Conservation (phyloP, 768 basidiomycete genomes). For the Chalciporus chontae region DNA sequence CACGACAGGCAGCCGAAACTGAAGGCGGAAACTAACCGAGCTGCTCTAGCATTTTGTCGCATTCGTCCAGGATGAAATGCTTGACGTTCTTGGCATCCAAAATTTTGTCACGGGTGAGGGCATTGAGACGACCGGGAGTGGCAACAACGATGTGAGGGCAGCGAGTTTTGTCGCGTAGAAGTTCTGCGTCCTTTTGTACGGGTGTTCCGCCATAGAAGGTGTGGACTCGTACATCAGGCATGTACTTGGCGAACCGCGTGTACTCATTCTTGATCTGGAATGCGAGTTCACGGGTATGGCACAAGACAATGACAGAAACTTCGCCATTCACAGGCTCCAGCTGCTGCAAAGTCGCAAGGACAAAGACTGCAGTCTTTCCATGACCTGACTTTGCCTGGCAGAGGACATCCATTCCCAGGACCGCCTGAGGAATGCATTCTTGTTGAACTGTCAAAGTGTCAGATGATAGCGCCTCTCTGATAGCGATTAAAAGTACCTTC, state of each 20-base stretch:
- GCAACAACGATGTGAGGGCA: slow-evolving; percentile 99
- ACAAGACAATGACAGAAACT: slow-evolving; percentile 95
- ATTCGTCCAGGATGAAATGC: slow-evolving; percentile 99
- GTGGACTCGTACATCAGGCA: slow-evolving; percentile 96
- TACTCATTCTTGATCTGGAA: slow-evolving; percentile 99
- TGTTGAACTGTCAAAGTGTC: slow-evolving; percentile 76
- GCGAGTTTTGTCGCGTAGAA: slow-evolving; percentile 91
- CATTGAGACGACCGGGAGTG: slow-evolving; percentile 95
- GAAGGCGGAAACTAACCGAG: slow-evolving; percentile 93
- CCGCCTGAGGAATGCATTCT: slow-evolving; percentile 99
- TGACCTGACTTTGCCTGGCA: slow-evolving; percentile 99
- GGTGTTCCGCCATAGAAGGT: slow-evolving; percentile 98
- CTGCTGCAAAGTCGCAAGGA: slow-evolving; percentile 96
- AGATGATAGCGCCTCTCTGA: background rate
- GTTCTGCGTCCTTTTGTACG: slow-evolving; percentile 89
- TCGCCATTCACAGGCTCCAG: slow-evolving; percentile 98
- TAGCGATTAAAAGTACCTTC: slow-evolving; percentile 61
- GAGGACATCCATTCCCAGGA: slow-evolving; percentile 98
- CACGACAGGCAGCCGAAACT: slow-evolving; percentile 58
- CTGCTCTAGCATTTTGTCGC: slow-evolving; percentile 99
- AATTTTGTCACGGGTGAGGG: slow-evolving; percentile 91
- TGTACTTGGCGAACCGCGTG: slow-evolving; percentile 98
- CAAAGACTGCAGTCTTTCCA: slow-evolving; percentile 99
- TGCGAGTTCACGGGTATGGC: slow-evolving; percentile 98
- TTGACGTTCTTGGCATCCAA: slow-evolving; percentile 95